Evolutionary conservation across 2,329 filamentous ascomycete genomes (phyloP).

Genomic region (Beauveria bassiana): DNA sequence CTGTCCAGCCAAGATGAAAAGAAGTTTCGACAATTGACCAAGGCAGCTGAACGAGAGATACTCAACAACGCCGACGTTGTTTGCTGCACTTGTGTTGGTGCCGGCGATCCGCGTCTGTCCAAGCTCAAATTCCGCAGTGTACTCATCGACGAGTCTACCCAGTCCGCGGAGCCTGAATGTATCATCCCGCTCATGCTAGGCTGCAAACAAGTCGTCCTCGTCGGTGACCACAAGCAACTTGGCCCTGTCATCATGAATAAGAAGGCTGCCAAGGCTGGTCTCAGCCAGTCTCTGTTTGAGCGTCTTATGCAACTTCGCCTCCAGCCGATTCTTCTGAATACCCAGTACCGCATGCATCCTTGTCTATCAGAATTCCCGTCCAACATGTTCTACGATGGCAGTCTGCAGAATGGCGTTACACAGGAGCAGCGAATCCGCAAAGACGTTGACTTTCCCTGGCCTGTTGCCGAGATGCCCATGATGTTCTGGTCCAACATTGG

Average conservation of each 20-base stretch:
- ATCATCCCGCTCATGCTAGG: slow-evolving; percentile 97
- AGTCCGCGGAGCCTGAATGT: slow-evolving; percentile 95
- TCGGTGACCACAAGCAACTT: slow-evolving; percentile 96
- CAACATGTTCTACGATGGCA: slow-evolving; percentile 99
- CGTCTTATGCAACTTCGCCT: slow-evolving; percentile 87
- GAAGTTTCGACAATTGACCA: slow-evolving; percentile 93
- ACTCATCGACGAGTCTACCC: slow-evolving; percentile 94
- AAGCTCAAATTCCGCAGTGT: slow-evolving; percentile 99
- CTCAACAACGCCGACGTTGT: slow-evolving; percentile 94
- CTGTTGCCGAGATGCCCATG: slow-evolving; percentile 88
- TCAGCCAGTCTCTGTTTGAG: slow-evolving; percentile 98
- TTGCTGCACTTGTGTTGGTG: slow-evolving; percentile 97
- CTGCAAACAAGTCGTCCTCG: slow-evolving; percentile 98
- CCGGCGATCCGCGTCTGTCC: slow-evolving; percentile 85
- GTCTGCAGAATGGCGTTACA: slow-evolving; percentile 92
- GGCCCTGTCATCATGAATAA: slow-evolving; percentile 99
- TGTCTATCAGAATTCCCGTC: slow-evolving; percentile 95
- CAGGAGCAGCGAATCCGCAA: slow-evolving; percentile 79
- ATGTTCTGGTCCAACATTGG: slow-evolving; percentile 99
- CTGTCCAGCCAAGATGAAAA: slow-evolving; percentile 95
- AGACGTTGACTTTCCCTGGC: slow-evolving; percentile 98
- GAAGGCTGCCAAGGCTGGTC: slow-evolving; percentile 93
- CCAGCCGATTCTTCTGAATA: slow-evolving; percentile 85
- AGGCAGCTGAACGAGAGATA: slow-evolving; percentile 90
- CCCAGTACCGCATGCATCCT: slow-evolving; percentile 98